Base-by-base conservation (phyloP, 208 protist genomes). In the Zelonia costaricensis region DNA sequence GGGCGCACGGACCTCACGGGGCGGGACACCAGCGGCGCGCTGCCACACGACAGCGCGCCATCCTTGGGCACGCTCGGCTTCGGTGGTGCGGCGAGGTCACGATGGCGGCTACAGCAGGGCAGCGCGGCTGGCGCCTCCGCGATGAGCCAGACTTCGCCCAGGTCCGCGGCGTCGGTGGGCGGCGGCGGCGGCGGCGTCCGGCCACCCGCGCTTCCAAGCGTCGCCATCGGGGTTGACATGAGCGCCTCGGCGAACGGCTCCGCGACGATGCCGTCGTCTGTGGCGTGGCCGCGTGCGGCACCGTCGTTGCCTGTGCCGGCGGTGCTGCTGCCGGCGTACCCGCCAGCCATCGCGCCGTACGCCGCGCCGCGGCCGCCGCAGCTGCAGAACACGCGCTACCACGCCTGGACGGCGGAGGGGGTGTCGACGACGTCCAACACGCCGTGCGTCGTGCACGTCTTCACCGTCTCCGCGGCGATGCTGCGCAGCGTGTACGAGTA, bases 401-500 rank as follows among this genome's bases (percentile, higher is more conserved):
- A 66, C 47, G 51, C 66, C 8, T 73, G 66, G 66, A 73, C 58
- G 12, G 66, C 58, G 4, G 66, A 73, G 43, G 66, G 66, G 25
- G 66, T 73, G 36, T 65, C 66, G 16, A 58, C 66, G 13, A 62
- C 58, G n/a, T 62, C 66, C 4, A 62, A 49, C 10, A 57, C 66
- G 22, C 39, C 66, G 10, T 73, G 66, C 51, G 22, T 73, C 38
- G 66, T 73, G 18, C 66, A 73, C 52, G 58, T 73, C 43, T 73
- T 73, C 52, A 66, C 66, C 25, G 38, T 73, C n/a, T 65, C 66
- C n/a, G 22, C 45, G 1, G 42, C 18, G 51, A 73, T 73, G 66
- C 66, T 73, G 51, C 66, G 44, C 27, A 46, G 44, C 28, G 52
- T 73, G 31, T 66, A 73, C 52, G 66, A 73, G 36, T 73, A 73